Evolutionary conservation across 192 early-diverging fungal genomes (phyloP), one percentile per base, ranked within the genome.

Genomic region (Bifiguratus adelaidae): DNA sequence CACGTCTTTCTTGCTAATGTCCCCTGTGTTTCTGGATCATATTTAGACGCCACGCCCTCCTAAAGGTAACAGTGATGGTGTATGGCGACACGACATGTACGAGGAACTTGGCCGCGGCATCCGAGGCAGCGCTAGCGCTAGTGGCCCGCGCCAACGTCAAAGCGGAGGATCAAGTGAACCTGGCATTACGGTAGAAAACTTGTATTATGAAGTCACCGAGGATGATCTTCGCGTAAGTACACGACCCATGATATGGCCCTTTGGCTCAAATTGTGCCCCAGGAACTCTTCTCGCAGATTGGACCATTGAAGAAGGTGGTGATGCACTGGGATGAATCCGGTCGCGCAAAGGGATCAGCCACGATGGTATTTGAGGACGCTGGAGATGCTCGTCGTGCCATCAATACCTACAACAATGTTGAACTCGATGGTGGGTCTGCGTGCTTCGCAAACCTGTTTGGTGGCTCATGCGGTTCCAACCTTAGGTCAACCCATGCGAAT

Each of bases 151-250:
- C n/a, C n/a, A n/a, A n/a, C n/a, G n/a, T n/a, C n/a, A n/a, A n/a
- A n/a, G n/a, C n/a, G n/a, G n/a, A n/a, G n/a, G n/a, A n/a, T n/a
- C n/a, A n/a, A n/a, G n/a, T n/a, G n/a, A n/a, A n/a, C n/a, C 11
- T 30, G 44, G 33, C 16, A 25, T 60, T 29, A 21, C 16, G n/a
- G 65, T 77, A 11, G 74, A 77, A 44, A 77, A 77, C 42, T 30
- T 77, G 41, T 68, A 71, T 44, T 77, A 77, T 48, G 61, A 73
- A 47, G 74, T 77, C 11, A 77, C 74, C 13, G 56, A 73, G 60
- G 55, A 65, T 20, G 74, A 77, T 45, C 51, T 77, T 29, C 48
- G 67, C 54, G 74, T 76, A 53, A 13, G 34, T 28, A 27, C 7
- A 13, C 0, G n/a, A 25, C n/a, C 1, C 1, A 3, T 22, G 4